These are phyloP conservation scores for Puccinia triticina DNA, from an alignment of 1,284 basidiomycete genomes.

Conservation along the genomic window DNA sequence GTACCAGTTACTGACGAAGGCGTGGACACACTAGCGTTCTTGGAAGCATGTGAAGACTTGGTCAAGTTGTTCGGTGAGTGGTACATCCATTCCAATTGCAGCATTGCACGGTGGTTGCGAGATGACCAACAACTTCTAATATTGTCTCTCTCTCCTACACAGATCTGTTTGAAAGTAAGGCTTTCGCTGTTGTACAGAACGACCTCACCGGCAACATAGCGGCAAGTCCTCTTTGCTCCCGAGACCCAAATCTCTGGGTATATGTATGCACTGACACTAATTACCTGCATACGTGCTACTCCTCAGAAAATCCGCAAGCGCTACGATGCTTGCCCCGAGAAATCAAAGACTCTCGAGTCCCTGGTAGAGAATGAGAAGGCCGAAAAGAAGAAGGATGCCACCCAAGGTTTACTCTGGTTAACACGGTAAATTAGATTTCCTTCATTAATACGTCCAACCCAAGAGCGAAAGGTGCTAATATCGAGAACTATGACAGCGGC, in stretches of 20 bases:
- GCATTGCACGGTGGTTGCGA: not conserved
- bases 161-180: slow-evolving; percentile 76
- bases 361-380: slow-evolving; percentile 82
- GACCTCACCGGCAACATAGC: slow-evolving; percentile 92
- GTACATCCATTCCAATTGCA: not conserved
- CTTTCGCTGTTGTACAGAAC: slow-evolving; percentile 80
- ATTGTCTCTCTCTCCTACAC: not conserved
- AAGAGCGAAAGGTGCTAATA: not conserved
- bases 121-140: not conserved
- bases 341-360: slow-evolving; percentile 78
- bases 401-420: slow-evolving; percentile 91
- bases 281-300: not conserved
- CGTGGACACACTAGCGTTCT: slow-evolving; percentile 83
- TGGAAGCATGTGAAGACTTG: slow-evolving; percentile 85
- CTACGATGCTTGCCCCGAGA: slow-evolving; percentile 69
- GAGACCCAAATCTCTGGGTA: not conserved
- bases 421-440: slow-evolving; percentile 63
- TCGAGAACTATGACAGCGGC: slow-evolving; percentile 62
- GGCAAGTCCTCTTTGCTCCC: not conserved
- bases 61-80: slow-evolving; percentile 81
- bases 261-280: not conserved
- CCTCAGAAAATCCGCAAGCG: slow-evolving; percentile 79
- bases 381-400: slow-evolving; percentile 83
- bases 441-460: not conserved
- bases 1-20: slow-evolving; percentile 83